These are phyloP conservation scores for Ceratopteris richardii DNA, from an alignment of 75 land plant species.

Conservation along the genomic window DNA sequence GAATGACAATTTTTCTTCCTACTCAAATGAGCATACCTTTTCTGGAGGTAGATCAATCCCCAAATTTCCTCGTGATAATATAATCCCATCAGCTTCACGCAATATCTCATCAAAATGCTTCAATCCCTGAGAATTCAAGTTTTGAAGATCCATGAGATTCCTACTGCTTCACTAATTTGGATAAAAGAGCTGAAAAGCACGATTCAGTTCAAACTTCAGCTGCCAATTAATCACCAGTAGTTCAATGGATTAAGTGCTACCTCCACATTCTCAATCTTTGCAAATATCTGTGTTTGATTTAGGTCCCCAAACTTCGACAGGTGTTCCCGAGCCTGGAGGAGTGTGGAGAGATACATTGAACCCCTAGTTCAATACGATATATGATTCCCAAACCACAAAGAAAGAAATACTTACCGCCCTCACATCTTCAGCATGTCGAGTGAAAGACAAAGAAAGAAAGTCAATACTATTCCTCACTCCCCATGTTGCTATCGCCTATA, in stretches of 20 bases:
- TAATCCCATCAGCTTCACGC: conserved; percentile 92
- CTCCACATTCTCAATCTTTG: conserved; percentile 92
- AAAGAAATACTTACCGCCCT: conserved; percentile 45
- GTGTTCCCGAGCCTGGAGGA: conserved; percentile 74
- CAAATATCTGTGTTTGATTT: conserved; percentile 79
- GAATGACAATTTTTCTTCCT: too few species aligned
- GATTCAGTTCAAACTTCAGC: too few species aligned
- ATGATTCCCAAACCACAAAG: too few species aligned
- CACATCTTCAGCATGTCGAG: conserved; percentile 88
- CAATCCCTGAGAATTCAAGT: conserved; percentile 66
- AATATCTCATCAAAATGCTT: conserved; percentile 90
- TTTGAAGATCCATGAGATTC: too few species aligned
- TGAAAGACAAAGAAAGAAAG: conserved; percentile 74
- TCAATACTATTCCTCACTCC: conserved; percentile 79
- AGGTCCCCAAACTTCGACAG: conserved; percentile 70
- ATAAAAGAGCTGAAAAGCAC: too few species aligned
- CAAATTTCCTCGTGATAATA: conserved; percentile 88
- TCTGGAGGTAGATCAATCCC: conserved; percentile 96
- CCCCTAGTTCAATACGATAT: too few species aligned
- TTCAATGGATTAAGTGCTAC: too few species aligned
- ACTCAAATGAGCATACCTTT: conserved; percentile 60
- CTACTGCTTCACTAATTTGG: too few species aligned
- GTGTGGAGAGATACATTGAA: too few species aligned
- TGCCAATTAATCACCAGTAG: too few species aligned
- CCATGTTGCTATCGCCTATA: conserved; percentile 79